phyloP scores from a whole-genome alignment of 2,329 filamentous ascomycete species.

The Pseudofabraea citricarpa region DNA sequence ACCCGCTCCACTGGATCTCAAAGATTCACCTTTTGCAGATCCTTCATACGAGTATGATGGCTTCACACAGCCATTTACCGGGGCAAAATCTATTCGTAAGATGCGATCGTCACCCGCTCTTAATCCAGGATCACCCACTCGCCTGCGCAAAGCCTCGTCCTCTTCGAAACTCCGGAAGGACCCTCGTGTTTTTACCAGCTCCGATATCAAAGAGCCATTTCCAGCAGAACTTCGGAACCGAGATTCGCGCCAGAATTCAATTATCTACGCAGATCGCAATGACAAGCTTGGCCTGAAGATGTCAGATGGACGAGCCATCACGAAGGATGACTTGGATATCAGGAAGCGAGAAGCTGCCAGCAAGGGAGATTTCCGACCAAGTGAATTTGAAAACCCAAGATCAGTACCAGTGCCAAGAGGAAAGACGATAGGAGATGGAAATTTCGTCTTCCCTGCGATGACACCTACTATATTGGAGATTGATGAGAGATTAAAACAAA shows the following conservation, averaged over 20 bases:
- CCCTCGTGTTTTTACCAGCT: not conserved
- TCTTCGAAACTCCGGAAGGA: not conserved
- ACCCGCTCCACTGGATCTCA: not conserved
- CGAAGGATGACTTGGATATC: not conserved
- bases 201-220: conserved; percentile 1
- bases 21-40: not conserved
- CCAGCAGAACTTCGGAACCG: not conserved
- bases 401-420: not conserved
- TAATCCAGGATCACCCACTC: not conserved
- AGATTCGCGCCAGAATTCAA: not conserved
- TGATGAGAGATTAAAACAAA: conserved; percentile 1
- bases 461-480: conserved; percentile 1
- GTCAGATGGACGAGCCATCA: not conserved
- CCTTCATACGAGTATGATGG: not conserved
- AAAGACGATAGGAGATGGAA: not conserved
- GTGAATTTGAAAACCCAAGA: not conserved
- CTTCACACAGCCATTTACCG: not conserved
- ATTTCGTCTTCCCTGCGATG: not conserved
- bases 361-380: not conserved
- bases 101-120: not conserved
- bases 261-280: not conserved
- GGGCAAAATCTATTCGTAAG: not conserved
- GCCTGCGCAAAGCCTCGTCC: not conserved
- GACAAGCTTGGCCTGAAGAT: not conserved
- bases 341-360: not conserved